phyloP scores from a whole-genome alignment of 768 basidiomycete genomes.

The Astraeus odoratus region DNA sequence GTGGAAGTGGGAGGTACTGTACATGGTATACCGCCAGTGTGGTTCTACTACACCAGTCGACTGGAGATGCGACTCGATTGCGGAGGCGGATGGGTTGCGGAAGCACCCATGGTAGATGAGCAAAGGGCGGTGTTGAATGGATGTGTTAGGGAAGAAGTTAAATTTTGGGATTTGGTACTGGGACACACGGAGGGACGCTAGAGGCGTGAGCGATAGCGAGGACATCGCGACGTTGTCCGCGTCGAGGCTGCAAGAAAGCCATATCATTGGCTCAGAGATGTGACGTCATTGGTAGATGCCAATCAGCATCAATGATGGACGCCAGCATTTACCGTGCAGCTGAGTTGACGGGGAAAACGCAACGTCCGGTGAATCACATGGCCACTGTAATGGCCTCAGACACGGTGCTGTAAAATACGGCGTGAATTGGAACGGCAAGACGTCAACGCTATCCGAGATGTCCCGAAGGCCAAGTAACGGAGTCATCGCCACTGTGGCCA shows the following conservation, averaged over 20 bases:
- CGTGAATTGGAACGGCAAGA: background rate
- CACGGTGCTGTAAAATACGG: background rate
- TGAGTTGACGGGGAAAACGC: background rate
- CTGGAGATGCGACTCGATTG: conserved; percentile 30
- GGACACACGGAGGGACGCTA: conserved; percentile 20
- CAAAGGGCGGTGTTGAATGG: conserved; percentile 28
- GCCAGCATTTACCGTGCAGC: background rate
- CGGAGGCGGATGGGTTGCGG: conserved; percentile 10
- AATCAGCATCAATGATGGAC: too few relatives aligned
- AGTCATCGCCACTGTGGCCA: background rate
- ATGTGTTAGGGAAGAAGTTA: conserved; percentile 29
- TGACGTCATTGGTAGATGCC: too few relatives aligned
- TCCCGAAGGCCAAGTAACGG: background rate
- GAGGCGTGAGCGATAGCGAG: conserved; percentile 12
- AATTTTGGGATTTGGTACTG: conserved; percentile 28
- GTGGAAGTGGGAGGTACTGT: conserved; percentile 35
- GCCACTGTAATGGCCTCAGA: background rate
- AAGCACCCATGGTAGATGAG: conserved; percentile 33
- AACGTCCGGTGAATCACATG: background rate
- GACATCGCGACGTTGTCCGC: background rate
- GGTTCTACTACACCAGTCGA: conserved; percentile 30
- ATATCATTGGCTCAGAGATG: background rate
- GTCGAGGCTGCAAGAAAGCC: background rate
- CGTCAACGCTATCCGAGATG: conserved; percentile 1
- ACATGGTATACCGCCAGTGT: conserved; percentile 39